A percentile compares a stretch with the other conserved stretches of the same genome.
phyloP scores from a whole-genome alignment of 2,329 filamentous ascomycete species.

The Venturia asperata region DNA sequence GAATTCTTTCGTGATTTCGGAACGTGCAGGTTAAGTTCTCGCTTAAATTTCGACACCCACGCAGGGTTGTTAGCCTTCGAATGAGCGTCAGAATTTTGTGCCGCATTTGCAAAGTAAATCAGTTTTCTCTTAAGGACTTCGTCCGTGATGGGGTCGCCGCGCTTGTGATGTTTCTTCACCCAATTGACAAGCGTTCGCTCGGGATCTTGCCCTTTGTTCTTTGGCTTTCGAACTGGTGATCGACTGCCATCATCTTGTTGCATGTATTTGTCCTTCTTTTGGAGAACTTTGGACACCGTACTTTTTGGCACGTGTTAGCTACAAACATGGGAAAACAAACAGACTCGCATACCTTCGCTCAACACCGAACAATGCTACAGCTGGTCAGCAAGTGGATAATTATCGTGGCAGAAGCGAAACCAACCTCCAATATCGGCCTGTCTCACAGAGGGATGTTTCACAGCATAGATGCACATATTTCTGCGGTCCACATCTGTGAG shows the following conservation, averaged over 20 bases:
- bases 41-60: constrained; percentile 95
- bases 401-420: constrained; percentile 25
- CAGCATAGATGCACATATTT: constrained; percentile 88
- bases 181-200: constrained; percentile 85
- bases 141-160: constrained; percentile 67
- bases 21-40: constrained; percentile 62
- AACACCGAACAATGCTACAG: constrained; percentile 76
- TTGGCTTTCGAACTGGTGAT: constrained; percentile 73
- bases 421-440: constrained; percentile 91
- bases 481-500: constrained; percentile 85
- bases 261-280: constrained; percentile 91
- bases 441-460: constrained; percentile 82
- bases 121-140: constrained; percentile 81
- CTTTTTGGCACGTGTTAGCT: constrained; percentile 43
- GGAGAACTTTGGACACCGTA: constrained; percentile 96
- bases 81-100: constrained; percentile 63
- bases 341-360: constrained; percentile 72
- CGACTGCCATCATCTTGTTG: constrained; percentile 70
- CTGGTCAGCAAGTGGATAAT: constrained; percentile 17
- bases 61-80: constrained; percentile 62
- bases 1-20: constrained; percentile 49
- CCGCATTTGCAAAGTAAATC: constrained; percentile 68
- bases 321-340: neutral
- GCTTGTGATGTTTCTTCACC: constrained; percentile 71
- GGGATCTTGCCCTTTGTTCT: constrained; percentile 83